Evolutionary conservation across 2,329 filamentous ascomycete species (phyloP).

Genomic region (Nothopassalora personata): DNA sequence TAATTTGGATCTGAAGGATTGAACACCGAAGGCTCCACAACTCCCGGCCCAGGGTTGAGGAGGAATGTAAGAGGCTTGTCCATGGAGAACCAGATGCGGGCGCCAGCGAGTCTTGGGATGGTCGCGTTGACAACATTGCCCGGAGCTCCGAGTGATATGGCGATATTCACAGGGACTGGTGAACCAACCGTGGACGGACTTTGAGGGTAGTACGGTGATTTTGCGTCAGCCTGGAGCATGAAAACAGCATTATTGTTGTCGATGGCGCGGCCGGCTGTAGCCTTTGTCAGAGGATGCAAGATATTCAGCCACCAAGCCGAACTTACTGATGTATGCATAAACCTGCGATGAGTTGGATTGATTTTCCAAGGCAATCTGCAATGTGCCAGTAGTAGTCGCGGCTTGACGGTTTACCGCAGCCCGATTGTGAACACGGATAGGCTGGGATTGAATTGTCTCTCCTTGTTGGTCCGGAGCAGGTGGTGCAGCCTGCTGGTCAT

Average conservation of each 20-base stretch:
- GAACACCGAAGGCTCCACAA: conserved; percentile 35
- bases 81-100: conserved; percentile 35
- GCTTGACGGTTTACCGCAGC: conserved; percentile 10
- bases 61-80: conserved; percentile 31
- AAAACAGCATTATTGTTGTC: conserved; percentile 32
- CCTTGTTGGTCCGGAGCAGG: not conserved
- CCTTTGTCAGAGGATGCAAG: not conserved
- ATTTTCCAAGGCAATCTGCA: conserved; percentile 32
- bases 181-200: conserved; percentile 32
- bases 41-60: conserved; percentile 34
- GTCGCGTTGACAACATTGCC: conserved; percentile 31
- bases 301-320: not conserved
- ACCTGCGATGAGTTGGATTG: conserved; percentile 30
- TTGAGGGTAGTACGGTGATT: conserved; percentile 33
- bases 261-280: conserved; percentile 31
- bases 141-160: conserved; percentile 40
- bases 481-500: not conserved
- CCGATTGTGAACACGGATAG: conserved; percentile 13
- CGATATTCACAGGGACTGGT: conserved; percentile 36
- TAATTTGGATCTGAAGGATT: conserved; percentile 41
- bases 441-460: conserved; percentile 1
- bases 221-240: conserved; percentile 32
- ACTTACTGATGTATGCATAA: conserved; percentile 48
- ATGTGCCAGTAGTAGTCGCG: conserved; percentile 24
- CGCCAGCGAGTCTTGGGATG: conserved; percentile 34